A percentile compares a stretch with the other conserved stretches of the same genome.
Conservation (phyloP, 2,329 filamentous ascomycete genomes). For the Pyrenophora teres region DNA sequence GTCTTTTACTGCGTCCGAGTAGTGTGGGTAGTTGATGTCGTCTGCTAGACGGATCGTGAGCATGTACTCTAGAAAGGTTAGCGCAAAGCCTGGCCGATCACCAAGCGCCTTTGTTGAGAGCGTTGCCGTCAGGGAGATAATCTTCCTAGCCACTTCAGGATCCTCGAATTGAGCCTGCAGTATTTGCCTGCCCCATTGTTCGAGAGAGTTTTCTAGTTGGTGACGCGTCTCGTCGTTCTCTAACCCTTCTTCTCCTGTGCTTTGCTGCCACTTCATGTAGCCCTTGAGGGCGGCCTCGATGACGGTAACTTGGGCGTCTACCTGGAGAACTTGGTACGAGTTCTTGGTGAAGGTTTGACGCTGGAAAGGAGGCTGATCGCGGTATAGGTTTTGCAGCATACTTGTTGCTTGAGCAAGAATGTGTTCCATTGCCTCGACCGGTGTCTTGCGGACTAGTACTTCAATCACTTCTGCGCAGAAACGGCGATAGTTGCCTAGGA, state of each 20-base stretch:
- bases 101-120: constrained; percentile 82
- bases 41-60: constrained; percentile 79
- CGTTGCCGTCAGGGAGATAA: constrained; percentile 80
- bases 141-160: constrained; percentile 79
- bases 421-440: constrained; percentile 83
- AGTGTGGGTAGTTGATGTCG: constrained; percentile 70
- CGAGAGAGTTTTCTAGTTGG: constrained; percentile 66
- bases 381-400: constrained; percentile 76
- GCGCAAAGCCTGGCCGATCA: constrained; percentile 77
- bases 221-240: constrained; percentile 57
- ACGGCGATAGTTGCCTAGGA: constrained; percentile 91
- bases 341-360: constrained; percentile 62
- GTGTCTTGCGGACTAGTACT: constrained; percentile 77
- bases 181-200: constrained; percentile 74
- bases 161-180: constrained; percentile 77
- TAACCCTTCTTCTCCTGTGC: constrained; percentile 57
- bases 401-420: constrained; percentile 80
- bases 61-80: constrained; percentile 89
- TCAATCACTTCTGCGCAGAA: constrained; percentile 90
- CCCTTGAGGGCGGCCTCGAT: constrained; percentile 89
- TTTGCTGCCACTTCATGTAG: constrained; percentile 76
- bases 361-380: constrained; percentile 68
- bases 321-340: constrained; percentile 72
- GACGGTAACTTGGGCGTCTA: constrained; percentile 88
- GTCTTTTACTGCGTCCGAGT: constrained; percentile 88